Evolutionary conservation across 768 basidiomycete species (phyloP).

Genomic region (Macrolepiota albuminosa): DNA sequence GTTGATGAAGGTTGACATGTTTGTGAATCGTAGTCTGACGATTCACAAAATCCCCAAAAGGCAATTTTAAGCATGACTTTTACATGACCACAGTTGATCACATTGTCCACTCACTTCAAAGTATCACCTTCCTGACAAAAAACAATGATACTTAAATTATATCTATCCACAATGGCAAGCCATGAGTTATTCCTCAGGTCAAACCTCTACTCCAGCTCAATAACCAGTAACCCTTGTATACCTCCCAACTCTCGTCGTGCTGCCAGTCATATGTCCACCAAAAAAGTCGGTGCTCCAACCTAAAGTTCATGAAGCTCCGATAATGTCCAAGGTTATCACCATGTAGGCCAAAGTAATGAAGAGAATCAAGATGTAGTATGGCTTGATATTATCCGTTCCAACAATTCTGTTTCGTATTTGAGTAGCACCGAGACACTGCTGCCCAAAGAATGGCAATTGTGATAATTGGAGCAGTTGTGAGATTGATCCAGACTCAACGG

Average conservation of each 20-base stretch:
- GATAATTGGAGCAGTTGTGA: conserved; percentile 44
- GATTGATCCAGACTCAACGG: conserved; percentile 22
- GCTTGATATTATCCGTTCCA: conserved; percentile 45
- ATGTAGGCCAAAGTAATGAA: conserved; percentile 94
- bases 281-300: conserved; percentile 56
- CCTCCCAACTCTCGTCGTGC: conserved; percentile 57
- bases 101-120: conserved; percentile 37
- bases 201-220: conserved; percentile 76
- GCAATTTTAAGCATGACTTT: too few species aligned
- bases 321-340: conserved; percentile 63
- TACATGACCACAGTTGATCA: too few species aligned
- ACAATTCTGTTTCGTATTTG: conserved; percentile 77
- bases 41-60: too few species aligned
- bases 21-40: too few species aligned
- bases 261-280: conserved; percentile 74
- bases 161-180: conserved; percentile 65
- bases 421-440: conserved; percentile 33
- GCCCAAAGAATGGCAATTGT: conserved; percentile 48
- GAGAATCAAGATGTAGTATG: conserved; percentile 90
- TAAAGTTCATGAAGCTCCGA: conserved; percentile 47
- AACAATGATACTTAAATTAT: conserved; percentile 69
- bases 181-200: conserved; percentile 61
- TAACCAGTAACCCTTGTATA: conserved; percentile 63
- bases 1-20: too few species aligned
- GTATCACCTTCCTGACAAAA: conserved; percentile 74